Evolutionary conservation across 1,139 yeast genomes (phyloP), one percentile per base, ranked within the genome.

Genomic region (Hansenula sp.): DNA sequence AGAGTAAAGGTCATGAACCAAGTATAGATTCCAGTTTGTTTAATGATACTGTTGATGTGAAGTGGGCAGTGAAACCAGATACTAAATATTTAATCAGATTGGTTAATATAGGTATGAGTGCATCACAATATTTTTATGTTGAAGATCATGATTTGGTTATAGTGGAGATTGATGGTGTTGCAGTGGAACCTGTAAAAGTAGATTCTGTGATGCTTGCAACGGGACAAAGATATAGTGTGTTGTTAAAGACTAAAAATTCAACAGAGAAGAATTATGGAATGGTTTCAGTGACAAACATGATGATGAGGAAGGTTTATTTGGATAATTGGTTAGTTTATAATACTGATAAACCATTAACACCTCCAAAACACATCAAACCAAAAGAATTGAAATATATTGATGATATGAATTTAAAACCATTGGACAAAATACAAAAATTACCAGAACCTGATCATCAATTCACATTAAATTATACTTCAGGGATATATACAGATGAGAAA

Each of bases 161-260:
- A 19, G 74, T 82, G 28, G 89, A 81, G 56, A 77, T 83, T 25
- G 95, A 85, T 59, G 89, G 92, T 44, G 68, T 82, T n/a, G 69
- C 65, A 40, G 79, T 82, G n/a, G 72, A 78, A 50, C 80, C 79
- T 6, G 64, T 69, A 39, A 64, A 61, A 11, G 79, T 82, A 25
- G 77, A 74, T 39, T 67, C 77, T 54, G 48, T 85, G 31, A 77
- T 79, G 46, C 61, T 85, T 28, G 75, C 88, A 1, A 82, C 82
- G 24, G 95, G 90, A 14, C 95, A 86, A 64, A 71, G 95, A 54
- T 83, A 82, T 59, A 75, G 83, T 4, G 78, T 77, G 2, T 59
- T 79, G 44, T 52, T 81, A 21, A 64, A 62, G 29, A 71, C 79
- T 19, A 73, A 71, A 57, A 43, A 42, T n/a, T 31, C 36, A 6